Conservation (phyloP, 164 flowering plant species). For the Macadamia integrifolia region DNA sequence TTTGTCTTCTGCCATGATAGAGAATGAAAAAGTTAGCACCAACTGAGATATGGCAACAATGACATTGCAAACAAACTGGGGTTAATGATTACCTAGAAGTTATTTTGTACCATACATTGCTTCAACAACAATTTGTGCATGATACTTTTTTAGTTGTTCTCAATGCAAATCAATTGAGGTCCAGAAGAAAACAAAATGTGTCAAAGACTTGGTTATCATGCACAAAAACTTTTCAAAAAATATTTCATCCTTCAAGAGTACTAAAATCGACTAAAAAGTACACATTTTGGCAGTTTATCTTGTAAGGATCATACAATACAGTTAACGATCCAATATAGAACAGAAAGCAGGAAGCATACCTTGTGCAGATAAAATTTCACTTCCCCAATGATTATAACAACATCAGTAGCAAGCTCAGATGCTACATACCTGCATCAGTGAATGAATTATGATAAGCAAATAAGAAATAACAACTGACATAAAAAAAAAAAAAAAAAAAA, state of each 20-base stretch:
- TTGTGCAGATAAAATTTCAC: conserved; percentile 71
- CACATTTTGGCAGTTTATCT: too few relatives aligned
- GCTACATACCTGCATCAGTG: conserved; percentile 56
- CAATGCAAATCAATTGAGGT: neutral
- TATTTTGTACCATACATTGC: too few relatives aligned
- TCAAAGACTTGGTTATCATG: neutral
- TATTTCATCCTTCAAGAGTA: too few relatives aligned
- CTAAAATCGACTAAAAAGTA: too few relatives aligned
- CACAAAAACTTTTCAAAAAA: too few relatives aligned
- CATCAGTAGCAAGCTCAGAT: conserved; percentile 66
- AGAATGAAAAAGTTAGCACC: too few relatives aligned
- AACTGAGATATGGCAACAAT: too few relatives aligned
- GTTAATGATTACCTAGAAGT: too few relatives aligned
- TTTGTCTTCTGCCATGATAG: too few relatives aligned
- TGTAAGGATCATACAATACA: neutral
- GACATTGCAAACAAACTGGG: too few relatives aligned
- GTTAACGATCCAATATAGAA: neutral
- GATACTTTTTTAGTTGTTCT: neutral
- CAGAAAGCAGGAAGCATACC: conserved; percentile 27
- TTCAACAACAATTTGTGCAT: too few relatives aligned
- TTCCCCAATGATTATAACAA: conserved; percentile 50
- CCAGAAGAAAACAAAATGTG: neutral
- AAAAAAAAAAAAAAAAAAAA: too few relatives aligned
- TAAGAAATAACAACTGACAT: neutral
- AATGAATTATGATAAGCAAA: neutral